Evolutionary conservation across 306 rosid species (phyloP).

Genomic region (Lablab purpureus): DNA sequence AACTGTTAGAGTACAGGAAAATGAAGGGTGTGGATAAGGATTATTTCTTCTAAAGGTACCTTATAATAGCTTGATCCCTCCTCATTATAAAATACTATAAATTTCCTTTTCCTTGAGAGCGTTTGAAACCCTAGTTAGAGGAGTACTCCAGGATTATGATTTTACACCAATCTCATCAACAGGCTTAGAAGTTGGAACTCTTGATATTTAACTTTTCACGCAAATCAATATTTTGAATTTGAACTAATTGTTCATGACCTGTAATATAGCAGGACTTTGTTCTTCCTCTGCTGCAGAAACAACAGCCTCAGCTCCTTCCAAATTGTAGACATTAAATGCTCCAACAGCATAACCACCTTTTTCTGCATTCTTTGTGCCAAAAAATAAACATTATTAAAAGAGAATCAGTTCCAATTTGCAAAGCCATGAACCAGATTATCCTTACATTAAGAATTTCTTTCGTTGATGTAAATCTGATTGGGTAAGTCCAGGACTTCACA

Average conservation of each 20-base stretch:
- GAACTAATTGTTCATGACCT: constrained; percentile 60
- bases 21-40: too few relatives aligned
- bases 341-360: constrained; percentile 94
- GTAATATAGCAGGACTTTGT: constrained; percentile 93
- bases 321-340: constrained; percentile 95
- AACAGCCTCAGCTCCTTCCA: constrained; percentile 96
- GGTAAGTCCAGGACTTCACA: constrained; percentile 83
- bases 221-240: constrained; percentile 18
- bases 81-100: too few relatives aligned
- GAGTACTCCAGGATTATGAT: neutral
- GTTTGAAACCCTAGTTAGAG: neutral
- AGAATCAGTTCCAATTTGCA: constrained; percentile 18
- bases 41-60: too few relatives aligned
- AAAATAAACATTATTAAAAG: constrained; percentile 37
- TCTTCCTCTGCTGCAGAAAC: constrained; percentile 94
- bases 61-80: too few relatives aligned
- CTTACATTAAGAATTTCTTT: constrained; percentile 89
- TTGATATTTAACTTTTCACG: constrained; percentile 14
- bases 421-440: constrained; percentile 34
- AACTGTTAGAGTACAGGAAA: neutral
- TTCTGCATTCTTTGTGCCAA: constrained; percentile 70
- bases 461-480: constrained; percentile 69
- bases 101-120: too few relatives aligned
- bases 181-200: neutral
- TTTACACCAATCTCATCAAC: neutral